A percentile compares a stretch with the other conserved stretches of the same genome.
Conservation (phyloP, 177 flowering plant genomes). For the Telopea speciosissima region DNA sequence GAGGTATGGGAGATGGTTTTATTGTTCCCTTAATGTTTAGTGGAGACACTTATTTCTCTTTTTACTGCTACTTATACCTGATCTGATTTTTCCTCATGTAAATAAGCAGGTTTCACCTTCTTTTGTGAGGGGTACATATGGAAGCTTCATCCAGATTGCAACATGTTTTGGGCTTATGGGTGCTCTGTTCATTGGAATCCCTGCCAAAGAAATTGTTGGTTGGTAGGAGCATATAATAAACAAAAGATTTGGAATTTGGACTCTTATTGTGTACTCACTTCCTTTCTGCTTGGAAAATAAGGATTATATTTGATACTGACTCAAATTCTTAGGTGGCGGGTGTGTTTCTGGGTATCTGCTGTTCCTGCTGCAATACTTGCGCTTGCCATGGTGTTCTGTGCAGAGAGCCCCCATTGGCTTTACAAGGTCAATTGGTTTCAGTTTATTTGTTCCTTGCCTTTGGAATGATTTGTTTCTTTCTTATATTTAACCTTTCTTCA, state of each 20-base stretch:
- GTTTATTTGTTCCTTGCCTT: neutral
- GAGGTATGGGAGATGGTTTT: constrained; percentile 23
- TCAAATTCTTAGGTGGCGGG: constrained; percentile 72
- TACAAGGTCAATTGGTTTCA: constrained; percentile 52
- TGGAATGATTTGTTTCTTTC: neutral
- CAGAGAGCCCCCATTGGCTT: constrained; percentile 92
- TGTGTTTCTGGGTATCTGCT: constrained; percentile 86
- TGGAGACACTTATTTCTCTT: no score
- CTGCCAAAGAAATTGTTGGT: constrained; percentile 55
- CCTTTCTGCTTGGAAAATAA: neutral
- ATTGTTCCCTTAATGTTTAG: no score
- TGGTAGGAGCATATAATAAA: constrained; percentile 43
- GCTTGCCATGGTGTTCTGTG: constrained; percentile 75
- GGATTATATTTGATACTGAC: neutral
- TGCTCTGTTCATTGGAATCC: constrained; percentile 73
- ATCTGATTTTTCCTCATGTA: neutral
- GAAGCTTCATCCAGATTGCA: constrained; percentile 64
- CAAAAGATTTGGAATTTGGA: neutral
- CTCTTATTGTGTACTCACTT: neutral
- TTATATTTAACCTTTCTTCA: neutral
- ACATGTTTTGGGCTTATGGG: constrained; percentile 72
- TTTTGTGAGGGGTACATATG: constrained; percentile 68
- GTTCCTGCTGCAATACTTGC: constrained; percentile 77
- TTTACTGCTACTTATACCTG: constrained; percentile 3
- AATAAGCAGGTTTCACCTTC: constrained; percentile 24